Percentiles rank a stretch among this genome's conserved stretches.
These are phyloP conservation scores for Austroboletus olivaceoglutinosus DNA, from an alignment of 1,284 basidiomycete species.

Conservation along the genomic window DNA sequence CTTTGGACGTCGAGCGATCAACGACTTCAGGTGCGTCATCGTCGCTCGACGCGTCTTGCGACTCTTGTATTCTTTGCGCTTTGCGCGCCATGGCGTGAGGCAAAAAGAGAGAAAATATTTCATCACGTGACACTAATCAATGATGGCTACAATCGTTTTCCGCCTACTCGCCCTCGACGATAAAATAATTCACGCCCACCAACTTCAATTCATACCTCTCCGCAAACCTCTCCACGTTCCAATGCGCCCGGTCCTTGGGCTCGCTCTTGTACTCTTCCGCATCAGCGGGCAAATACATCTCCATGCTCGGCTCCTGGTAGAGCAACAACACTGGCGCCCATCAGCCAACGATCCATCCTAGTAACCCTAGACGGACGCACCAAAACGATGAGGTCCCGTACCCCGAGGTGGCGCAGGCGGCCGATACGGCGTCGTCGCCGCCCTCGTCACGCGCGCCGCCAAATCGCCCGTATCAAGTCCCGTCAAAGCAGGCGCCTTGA, in stretches of 20 bases:
- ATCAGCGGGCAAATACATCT: slow-evolving; percentile 43
- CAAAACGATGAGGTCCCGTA: slow-evolving; percentile 59
- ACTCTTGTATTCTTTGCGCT: slow-evolving; percentile 15
- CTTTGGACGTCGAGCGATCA: slow-evolving; percentile 43
- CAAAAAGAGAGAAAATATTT: too few relatives aligned
- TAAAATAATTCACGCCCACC: slow-evolving; percentile 60
- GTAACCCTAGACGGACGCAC: slow-evolving; percentile 35
- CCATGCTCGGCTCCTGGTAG: slow-evolving; percentile 54
- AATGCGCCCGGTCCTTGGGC: slow-evolving; percentile 49
- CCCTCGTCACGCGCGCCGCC: slow-evolving; percentile 43
- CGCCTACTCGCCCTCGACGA: slow-evolving; percentile 25
- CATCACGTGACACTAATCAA: too few relatives aligned
- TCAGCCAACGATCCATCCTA: too few relatives aligned
- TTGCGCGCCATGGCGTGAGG: slow-evolving; percentile 1
- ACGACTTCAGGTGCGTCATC: slow-evolving; percentile 49
- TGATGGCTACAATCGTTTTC: too few relatives aligned
- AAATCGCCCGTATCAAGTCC: slow-evolving; percentile 35
- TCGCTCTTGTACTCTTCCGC: slow-evolving; percentile 48
- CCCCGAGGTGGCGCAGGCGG: slow-evolving; percentile 57
- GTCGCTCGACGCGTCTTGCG: slow-evolving; percentile 19
- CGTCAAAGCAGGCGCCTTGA: slow-evolving; percentile 44
- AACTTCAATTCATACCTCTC: slow-evolving; percentile 52
- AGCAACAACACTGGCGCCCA: slow-evolving; percentile 61
- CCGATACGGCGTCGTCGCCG: slow-evolving; percentile 55
- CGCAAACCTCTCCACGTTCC: slow-evolving; percentile 55